Base-by-base conservation (phyloP, 768 basidiomycete species). In the Tricholoma terreum region DNA sequence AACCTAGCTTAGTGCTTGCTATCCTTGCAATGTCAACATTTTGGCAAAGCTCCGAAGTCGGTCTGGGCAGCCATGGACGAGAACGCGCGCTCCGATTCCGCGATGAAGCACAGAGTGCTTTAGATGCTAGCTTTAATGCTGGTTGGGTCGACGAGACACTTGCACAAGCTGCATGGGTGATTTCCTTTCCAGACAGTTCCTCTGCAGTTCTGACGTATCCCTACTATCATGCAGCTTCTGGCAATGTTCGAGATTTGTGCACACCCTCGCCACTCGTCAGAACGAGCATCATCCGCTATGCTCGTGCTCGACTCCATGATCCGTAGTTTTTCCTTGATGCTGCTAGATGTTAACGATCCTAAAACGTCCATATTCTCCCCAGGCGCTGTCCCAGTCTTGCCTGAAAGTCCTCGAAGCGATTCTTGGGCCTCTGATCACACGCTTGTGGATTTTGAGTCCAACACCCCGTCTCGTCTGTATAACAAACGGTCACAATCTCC, bases 141-240 rank as follows among this genome's bases (percentile, higher is more conserved):
- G 80, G 83, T 15, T 87, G 86, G 84, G 77, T 91, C 12, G 87
- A 91, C 61, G 84, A 87, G 63, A 83, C 81, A 31, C 77, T 90
- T 6, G 87, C 84, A 11, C 86, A 91, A 70, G 86, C 88, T 35
- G 85, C 87, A 55, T 91, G 86, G 86, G 89, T 89, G 67, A 62
- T 81, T 61, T 27, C 40, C 52, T 19, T 10, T 54, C 43, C 22
- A 2, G 22, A 34, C 24, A 40, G 42, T 36, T 56, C 54, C 4
- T 56, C 38, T 33, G 7, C 43, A 52, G 14, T 45, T n/a, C 42
- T 52, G 17, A 55, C 50, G 14, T 50, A 6, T 2, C 17, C 40
- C 54, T 49, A 31, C 17, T 15, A 4, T 40, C 19, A 6, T 33
- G 4, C 50, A 90, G 89, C 69, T 92, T 34, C 69, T 91, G 38